Conservation (phyloP, 768 basidiomycete genomes). For the Sistotremastrum niveocremeum region DNA sequence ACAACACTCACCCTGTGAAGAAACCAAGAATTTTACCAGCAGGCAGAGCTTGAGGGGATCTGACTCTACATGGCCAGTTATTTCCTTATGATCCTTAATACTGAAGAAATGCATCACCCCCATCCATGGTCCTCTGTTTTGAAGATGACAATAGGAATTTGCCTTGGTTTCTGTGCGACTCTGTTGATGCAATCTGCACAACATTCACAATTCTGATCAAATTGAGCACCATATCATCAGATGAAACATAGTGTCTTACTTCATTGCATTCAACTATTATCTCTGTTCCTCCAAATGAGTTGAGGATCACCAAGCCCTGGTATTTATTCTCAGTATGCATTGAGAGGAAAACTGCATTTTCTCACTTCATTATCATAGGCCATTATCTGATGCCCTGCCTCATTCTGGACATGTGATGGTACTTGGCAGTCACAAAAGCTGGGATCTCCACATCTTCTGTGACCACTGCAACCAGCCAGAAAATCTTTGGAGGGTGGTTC, state of each 20-base stretch:
- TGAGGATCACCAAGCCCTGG: conserved; percentile 39
- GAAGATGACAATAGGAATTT: conserved; percentile 50
- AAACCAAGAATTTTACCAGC: conserved; percentile 51
- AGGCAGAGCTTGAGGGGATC: conserved; percentile 27
- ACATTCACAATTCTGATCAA: conserved; percentile 33
- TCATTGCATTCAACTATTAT: conserved; percentile 52
- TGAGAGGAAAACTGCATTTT: not conserved
- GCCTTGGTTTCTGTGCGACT: conserved; percentile 44
- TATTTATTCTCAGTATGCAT: not conserved
- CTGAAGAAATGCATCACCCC: conserved; percentile 22
- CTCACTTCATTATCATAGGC: conserved; percentile 32
- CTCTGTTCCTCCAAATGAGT: conserved; percentile 27
- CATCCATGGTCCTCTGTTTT: conserved; percentile 46
- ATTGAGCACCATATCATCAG: not conserved
- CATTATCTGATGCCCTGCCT: conserved; percentile 15
- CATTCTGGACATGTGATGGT: conserved; percentile 25
- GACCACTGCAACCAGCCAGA: conserved; percentile 30
- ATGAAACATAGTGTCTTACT: conserved; percentile 19
- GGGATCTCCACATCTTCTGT: conserved; percentile 21
- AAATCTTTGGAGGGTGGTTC: conserved; percentile 15
- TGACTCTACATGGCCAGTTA: conserved; percentile 15
- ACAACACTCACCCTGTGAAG: conserved; percentile 45
- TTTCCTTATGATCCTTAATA: too few relatives aligned
- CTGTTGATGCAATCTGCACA: conserved; percentile 37
- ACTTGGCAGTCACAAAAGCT: conserved; percentile 35